Conservation (phyloP, 2,329 filamentous ascomycete genomes). For the Tolypocladium ovalisporum region DNA sequence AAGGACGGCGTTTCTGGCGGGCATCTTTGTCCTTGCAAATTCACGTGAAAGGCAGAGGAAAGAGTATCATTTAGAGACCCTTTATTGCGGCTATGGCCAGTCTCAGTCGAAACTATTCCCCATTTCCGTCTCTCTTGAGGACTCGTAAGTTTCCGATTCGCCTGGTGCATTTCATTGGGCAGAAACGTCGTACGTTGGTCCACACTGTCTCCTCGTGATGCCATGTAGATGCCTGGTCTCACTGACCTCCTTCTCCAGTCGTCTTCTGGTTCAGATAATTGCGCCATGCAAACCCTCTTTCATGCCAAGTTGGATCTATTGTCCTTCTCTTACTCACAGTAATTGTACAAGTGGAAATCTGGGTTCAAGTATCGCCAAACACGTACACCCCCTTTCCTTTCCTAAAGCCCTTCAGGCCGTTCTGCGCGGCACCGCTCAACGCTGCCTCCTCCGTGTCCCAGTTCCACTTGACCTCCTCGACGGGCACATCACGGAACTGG, state of each 20-base stretch:
- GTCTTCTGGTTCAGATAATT: no score
- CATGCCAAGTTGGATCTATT: neutral
- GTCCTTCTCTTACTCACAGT: neutral
- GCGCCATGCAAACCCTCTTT: neutral
- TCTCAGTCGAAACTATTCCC: no score
- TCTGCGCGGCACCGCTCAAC: conserved; percentile 65
- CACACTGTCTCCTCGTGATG: no score
- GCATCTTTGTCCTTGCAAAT: neutral
- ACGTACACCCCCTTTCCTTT: conserved; percentile 85
- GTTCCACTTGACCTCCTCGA: conserved; percentile 73
- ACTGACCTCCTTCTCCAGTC: no score
- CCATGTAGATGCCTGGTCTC: no score
- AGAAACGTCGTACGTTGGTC: no score
- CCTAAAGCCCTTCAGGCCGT: conserved; percentile 73
- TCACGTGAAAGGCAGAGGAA: no score
- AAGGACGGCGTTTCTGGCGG: neutral
- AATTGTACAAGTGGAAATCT: neutral
- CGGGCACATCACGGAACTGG: conserved; percentile 72
- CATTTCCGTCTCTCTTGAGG: no score
- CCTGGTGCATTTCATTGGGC: no score
- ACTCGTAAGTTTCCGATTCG: no score
- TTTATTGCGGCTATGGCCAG: no score
- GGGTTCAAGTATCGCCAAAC: conserved; percentile 48
- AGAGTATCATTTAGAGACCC: no score
- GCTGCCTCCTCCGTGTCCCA: conserved; percentile 64